Evolutionary conservation across 1,284 basidiomycete genomes (phyloP), one percentile per base, ranked within the genome.

Genomic region (Malassezia obtusa): DNA sequence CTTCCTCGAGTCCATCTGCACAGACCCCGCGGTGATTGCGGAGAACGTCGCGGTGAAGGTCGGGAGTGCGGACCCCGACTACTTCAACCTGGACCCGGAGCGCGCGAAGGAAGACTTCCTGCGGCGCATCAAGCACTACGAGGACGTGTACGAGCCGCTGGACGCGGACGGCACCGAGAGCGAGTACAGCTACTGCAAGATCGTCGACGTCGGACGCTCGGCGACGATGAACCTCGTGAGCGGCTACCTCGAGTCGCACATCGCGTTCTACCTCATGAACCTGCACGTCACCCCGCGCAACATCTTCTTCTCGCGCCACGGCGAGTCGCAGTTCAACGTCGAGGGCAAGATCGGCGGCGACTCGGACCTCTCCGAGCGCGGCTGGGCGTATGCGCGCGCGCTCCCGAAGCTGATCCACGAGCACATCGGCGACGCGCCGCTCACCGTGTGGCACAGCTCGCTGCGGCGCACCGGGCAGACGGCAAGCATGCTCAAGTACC

Each of bases 181-280:
- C 4, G 81, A 87, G 67, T 60, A 68, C 52, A 61, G 54, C 52
- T 73, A 72, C 51, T 71, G 70, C 61, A 73, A 73, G 50, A 67
- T 73, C 24, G 61, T 62, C 31, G 69, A 73, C 50, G 83, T 71
- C 0, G 71, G 71, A 19, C 64, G 65, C 40, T 50, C 50, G 21
- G 69, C 71, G 33, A 63, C 64, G 28, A 62, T 73, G 60, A 73
- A 73, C 30, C 57, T 57, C 15, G 63, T 72, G 39, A 70, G 75
- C 52, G 89, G 91, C 19, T 98, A 98, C 71, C 77, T 98, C 57
- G 89, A 94, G 73, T 89, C 87, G 78, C 84, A 94, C 32, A 92
- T 98, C 62, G 92, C 89, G 3, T 98, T 95, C 77, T 99, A 94
- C 76, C 79, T 98, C 54, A 96, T 95, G 91, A 98, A 98, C 76